Conservation (phyloP, 441 rosid genomes). For the Gossypium trilobum region DNA sequence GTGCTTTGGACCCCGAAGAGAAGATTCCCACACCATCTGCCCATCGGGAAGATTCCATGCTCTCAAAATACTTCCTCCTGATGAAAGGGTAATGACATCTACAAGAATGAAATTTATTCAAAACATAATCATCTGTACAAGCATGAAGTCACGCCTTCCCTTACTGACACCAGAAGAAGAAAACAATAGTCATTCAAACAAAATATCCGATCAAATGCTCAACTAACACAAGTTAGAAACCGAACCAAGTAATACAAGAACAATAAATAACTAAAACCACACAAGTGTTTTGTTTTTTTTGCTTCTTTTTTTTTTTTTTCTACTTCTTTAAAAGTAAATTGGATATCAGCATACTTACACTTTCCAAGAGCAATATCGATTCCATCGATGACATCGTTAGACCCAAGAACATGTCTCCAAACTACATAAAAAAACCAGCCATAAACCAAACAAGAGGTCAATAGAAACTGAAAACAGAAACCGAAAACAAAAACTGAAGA, state of each 20-base stretch:
- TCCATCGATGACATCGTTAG: slow-evolving; percentile 58
- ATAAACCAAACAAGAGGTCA: background rate
- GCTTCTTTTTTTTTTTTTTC: too few relatives aligned
- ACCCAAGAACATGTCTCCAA: slow-evolving; percentile 87
- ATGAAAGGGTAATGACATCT: slow-evolving; percentile 86
- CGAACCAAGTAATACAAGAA: background rate
- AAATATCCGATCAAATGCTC: too few relatives aligned
- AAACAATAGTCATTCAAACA: background rate
- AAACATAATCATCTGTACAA: background rate
- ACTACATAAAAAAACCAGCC: slow-evolving; percentile 41
- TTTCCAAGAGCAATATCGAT: slow-evolving; percentile 78
- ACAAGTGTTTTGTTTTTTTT: too few relatives aligned
- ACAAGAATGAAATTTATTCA: slow-evolving; percentile 23
- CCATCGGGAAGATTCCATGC: slow-evolving; percentile 99
- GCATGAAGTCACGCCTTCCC: background rate
- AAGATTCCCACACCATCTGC: slow-evolving; percentile 93
- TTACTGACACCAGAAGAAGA: background rate
- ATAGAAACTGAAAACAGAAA: too few relatives aligned
- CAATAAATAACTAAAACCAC: background rate
- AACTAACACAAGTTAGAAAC: background rate
- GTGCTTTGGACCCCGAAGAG: slow-evolving; percentile 44
- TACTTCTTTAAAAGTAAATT: background rate
- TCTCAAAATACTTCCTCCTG: slow-evolving; percentile 68
- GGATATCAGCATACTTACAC: slow-evolving; percentile 38
- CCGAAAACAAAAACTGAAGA: too few relatives aligned